Evolutionary conservation across 805 yeast species (phyloP).

Genomic region (Ogataea polymorpha): DNA sequence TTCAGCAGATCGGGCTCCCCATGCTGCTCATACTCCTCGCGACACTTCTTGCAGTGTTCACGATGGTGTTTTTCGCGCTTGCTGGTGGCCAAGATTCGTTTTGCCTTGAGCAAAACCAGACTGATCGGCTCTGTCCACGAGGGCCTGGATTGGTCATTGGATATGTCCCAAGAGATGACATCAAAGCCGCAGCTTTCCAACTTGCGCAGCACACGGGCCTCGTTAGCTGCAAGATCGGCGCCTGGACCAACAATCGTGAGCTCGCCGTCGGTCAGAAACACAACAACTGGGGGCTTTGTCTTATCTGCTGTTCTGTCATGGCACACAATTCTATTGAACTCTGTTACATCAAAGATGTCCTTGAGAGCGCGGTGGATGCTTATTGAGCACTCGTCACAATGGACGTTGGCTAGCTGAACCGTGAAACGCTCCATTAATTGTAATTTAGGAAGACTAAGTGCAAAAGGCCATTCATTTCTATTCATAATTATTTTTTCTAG

Average conservation of each 20-base stretch:
- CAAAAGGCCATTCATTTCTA: neutral
- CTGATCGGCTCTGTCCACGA: conserved; percentile 17
- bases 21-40: conserved; percentile 20
- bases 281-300: conserved; percentile 18
- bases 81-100: conserved; percentile 6
- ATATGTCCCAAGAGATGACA: conserved; percentile 22
- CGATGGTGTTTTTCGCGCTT: conserved; percentile 33
- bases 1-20: conserved; percentile 7
- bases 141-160: conserved; percentile 7
- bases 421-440: conserved; percentile 24
- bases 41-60: conserved; percentile 42
- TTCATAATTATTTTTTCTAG: conserved; percentile 3
- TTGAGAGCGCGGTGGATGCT: conserved; percentile 34
- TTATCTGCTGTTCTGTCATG: conserved; percentile 2
- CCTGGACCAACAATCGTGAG: conserved; percentile 29
- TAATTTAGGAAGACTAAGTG: neutral
- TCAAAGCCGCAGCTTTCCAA: conserved; percentile 39
- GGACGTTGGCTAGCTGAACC: conserved; percentile 43
- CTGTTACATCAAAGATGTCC: conserved; percentile 17
- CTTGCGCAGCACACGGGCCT: conserved; percentile 27
- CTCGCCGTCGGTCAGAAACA: conserved; percentile 25
- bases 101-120: conserved; percentile 14
- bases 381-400: conserved; percentile 51
- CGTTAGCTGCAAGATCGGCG: conserved; percentile 16
- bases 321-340: conserved; percentile 14